phyloP scores from a whole-genome alignment of 2,329 filamentous ascomycete genomes.

The Fusarium pseudograminearum region DNA sequence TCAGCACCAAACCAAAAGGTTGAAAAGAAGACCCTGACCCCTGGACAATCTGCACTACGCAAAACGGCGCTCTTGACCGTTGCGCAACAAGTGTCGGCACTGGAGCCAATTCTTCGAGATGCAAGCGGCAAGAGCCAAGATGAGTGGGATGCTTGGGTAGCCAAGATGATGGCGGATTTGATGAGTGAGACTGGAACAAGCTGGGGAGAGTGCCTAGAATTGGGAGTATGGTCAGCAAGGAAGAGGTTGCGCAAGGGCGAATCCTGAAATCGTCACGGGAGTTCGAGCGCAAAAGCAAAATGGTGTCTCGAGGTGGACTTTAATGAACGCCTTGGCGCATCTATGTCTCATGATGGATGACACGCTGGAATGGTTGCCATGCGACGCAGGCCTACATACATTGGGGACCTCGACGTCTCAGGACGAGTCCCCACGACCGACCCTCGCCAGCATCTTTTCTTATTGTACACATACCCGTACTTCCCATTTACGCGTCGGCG shows the following conservation, averaged over 20 bases:
- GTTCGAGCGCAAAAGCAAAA: conserved; percentile 31
- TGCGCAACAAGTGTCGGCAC: conserved; percentile 83
- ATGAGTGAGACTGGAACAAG: conserved; percentile 81
- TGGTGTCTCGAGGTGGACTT: conserved; percentile 18
- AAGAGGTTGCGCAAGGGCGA: conserved; percentile 61
- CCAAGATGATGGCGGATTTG: conserved; percentile 86
- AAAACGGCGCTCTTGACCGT: conserved; percentile 84
- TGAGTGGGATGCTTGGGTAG: conserved; percentile 92
- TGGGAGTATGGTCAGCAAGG: conserved; percentile 89
- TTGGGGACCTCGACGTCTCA: conserved; percentile 7
- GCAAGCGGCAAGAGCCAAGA: conserved; percentile 88
- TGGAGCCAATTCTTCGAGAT: conserved; percentile 86
- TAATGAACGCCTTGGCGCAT: conserved; percentile 15
- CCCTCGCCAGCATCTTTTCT: conserved; percentile 13
- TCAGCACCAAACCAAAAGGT: conserved; percentile 54
- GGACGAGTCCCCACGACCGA: conserved; percentile 2
- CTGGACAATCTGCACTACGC: conserved; percentile 78
- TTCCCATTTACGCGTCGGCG: conserved; percentile 49
- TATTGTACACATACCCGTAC: conserved; percentile 15
- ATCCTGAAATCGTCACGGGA: conserved; percentile 11
- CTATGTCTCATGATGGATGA: conserved; percentile 27
- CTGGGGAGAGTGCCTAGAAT: conserved; percentile 86
- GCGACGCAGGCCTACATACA: conserved; percentile 1
- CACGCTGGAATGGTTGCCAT: conserved; percentile 20
- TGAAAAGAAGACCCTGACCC: conserved; percentile 67